Evolutionary conservation across 768 basidiomycete species (phyloP), one percentile per base, ranked within the genome.

Genomic region (Tephrocybe sp.): DNA sequence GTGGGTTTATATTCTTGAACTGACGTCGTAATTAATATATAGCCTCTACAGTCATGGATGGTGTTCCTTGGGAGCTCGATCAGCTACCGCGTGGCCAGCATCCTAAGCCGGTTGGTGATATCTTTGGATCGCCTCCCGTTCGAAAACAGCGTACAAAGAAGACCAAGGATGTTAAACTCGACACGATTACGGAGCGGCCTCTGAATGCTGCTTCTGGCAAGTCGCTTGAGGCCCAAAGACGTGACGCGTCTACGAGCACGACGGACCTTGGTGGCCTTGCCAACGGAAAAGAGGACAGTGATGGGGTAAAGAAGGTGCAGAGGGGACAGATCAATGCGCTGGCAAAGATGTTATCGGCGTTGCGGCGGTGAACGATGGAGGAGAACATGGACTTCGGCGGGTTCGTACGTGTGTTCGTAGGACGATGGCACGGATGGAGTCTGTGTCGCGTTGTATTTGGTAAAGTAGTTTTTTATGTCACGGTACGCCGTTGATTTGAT

Each of bases 281-380:
- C 33, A 59, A 55, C 52, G 66, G 66, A 39, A 74, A 73, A 44
- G 79, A 77, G 47, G 75, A 72, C 18, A 63, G 69, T 49, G 76
- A 78, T 27, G 73, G 75, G 42, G 69, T 70, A 42, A 79, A 89
- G 77, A 91, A 88, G 71, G 86, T 89, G 61, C 85, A 91, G 73
- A 92, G 86, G 69, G 88, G 86, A 41, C 92, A 94, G 74, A 93
- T 93, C 70, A 84, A 85, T 60, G 80, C 89, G 34, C 74, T 94
- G 59, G 91, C 91, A 50, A 94, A 94, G 83, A 91, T 94, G 89
- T 72, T 94, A 50, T 90, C 84, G 49, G 86, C 87, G 44, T 67
- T 90, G 68, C 77, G 86, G 61, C 84, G 84, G 61, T 88, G 64
- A 76, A 43, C 37, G 31, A 30, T 34, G 42, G 21, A n/a, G 40